Evolutionary conservation across 345 rosid genomes (phyloP).

Genomic region (Gossypium arboreum): DNA sequence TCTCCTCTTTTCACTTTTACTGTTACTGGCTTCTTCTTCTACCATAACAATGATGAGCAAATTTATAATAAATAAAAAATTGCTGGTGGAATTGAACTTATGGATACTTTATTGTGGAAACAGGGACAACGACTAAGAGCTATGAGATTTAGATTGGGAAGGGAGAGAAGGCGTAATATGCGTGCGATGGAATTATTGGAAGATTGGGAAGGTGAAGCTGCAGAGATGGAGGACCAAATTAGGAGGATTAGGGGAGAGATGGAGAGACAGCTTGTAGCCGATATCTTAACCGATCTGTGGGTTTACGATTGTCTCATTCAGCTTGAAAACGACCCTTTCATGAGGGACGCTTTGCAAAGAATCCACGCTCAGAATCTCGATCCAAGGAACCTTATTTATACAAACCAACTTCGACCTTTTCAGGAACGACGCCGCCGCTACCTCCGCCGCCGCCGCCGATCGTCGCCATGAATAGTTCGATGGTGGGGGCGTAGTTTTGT

Average conservation of each 20-base stretch:
- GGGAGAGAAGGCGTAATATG: not conserved
- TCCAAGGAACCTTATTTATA: not conserved
- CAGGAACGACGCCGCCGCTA: not conserved
- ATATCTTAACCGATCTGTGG: not conserved
- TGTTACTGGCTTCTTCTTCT: not conserved
- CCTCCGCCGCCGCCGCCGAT: not conserved
- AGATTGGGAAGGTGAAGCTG: no score
- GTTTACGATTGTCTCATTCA: not conserved
- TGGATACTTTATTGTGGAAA: not conserved
- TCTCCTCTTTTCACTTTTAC: not conserved
- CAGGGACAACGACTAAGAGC: not conserved
- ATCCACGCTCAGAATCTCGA: not conserved
- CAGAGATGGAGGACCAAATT: not conserved
- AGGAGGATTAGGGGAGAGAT: not conserved
- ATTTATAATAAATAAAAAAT: no score
- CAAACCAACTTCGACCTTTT: not conserved
- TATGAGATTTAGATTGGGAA: not conserved
- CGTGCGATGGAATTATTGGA: not conserved
- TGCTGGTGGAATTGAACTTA: not conserved
- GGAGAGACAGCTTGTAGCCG: no score
- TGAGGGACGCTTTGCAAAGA: not conserved
- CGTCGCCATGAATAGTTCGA: not conserved
- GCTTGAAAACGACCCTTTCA: not conserved
- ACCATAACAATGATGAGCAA: no score
- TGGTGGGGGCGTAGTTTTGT: not conserved